These are phyloP conservation scores for Triticum turgidum DNA, from an alignment of 176 grass and related monocot genomes.

Conservation along the genomic window DNA sequence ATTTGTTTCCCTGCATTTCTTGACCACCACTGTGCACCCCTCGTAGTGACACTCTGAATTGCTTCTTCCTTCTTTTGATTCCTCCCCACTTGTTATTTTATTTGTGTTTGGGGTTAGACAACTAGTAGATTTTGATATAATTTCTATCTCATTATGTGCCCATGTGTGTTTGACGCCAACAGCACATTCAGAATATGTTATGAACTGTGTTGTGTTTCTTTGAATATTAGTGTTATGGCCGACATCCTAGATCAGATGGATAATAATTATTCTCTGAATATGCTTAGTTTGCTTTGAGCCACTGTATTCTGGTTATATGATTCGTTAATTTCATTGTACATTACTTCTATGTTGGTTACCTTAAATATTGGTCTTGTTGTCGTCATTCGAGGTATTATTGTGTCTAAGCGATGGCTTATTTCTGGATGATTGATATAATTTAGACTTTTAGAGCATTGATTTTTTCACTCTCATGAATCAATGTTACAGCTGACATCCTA, in stretches of 20 bases:
- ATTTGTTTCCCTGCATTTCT: neutral
- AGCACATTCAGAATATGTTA: neutral
- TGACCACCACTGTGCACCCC: neutral
- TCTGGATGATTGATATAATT: neutral
- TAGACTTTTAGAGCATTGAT: neutral
- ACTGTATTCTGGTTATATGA: constrained; percentile 8
- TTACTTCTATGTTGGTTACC: neutral
- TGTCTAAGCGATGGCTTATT: neutral
- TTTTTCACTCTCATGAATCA: neutral
- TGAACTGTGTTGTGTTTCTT: neutral
- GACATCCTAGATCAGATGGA: too few species aligned
- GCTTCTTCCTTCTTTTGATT: neutral
- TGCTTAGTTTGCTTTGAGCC: neutral
- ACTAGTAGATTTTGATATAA: neutral
- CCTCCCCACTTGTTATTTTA: neutral
- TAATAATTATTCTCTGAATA: too few species aligned
- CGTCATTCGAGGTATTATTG: neutral
- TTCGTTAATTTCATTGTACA: neutral
- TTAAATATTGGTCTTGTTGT: neutral
- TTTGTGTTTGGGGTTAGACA: neutral
- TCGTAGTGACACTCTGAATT: neutral
- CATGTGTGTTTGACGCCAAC: neutral
- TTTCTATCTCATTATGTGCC: neutral
- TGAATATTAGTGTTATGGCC: neutral
- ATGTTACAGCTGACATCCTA: neutral